Evolutionary conservation across 192 early-diverging fungal genomes (phyloP), one percentile per base, ranked within the genome.

Genomic region (Coemansia javaensis): DNA sequence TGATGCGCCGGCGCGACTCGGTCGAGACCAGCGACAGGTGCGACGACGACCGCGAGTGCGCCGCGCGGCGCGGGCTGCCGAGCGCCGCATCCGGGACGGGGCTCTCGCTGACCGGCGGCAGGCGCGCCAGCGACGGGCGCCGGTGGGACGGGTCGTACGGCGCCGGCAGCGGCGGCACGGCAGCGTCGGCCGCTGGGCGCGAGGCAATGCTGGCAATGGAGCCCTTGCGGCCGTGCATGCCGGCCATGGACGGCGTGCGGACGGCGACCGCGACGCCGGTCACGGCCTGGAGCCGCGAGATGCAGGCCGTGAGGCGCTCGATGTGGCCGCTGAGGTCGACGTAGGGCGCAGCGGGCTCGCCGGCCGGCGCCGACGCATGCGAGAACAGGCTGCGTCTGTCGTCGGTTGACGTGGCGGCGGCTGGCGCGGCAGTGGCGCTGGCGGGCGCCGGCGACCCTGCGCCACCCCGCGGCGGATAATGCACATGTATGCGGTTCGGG

Each of bases 1-100:
- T 40, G n/a, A 66, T 74, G 44, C 70, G 70, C 25, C 70, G 70
- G 14, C 63, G 63, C 33, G 70, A 66, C 44, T 74, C 70, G 15
- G 63, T 40, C 8, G 70, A 73, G 13, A 66, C 25, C 4, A 50
- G 28, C 37, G 69, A 73, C 18, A 63, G 50, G 23, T 50, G 69
- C 12, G 70, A 74, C 18, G 70, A 74, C 32, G 70, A 66, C 36
- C 58, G 70, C 37, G 63, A 59, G 11, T 62, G 56, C 14, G 43
- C 32, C 25, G 44, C 32, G 11, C 44, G 44, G n/a, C 40, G 31
- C 5, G 5, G 28, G 37, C 33, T 14, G 35, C 37, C 25, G 34
- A 25, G 44, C 1, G 32, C 24, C 7, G 32, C 44, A 22, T 51
- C 56, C 4, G 47, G 31, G 3, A 32, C 40, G n/a, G 48, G 62